Conservation (phyloP, 1,139 yeast species). For the Candida anutae region DNA sequence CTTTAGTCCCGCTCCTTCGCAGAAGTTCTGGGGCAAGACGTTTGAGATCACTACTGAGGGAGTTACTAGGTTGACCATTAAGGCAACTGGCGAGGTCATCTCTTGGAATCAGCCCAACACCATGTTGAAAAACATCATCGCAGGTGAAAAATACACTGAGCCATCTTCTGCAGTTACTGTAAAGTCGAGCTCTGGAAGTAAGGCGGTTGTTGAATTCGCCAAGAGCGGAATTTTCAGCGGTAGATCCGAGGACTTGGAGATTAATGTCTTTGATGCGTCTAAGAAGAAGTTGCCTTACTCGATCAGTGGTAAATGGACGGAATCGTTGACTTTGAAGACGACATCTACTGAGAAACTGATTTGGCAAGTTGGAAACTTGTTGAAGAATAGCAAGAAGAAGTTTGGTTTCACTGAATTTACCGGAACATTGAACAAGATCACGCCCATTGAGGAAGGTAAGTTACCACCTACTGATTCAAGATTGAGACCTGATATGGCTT, state of each 20-base stretch:
- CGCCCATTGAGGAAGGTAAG: slow-evolving; percentile 53
- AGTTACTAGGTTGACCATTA: slow-evolving; percentile 45
- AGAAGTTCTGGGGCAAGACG: slow-evolving; percentile 93
- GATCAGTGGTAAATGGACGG: slow-evolving; percentile 75
- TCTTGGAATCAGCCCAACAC: slow-evolving; percentile 82
- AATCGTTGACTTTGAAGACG: slow-evolving; percentile 40
- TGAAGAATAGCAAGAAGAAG: slow-evolving; percentile 51
- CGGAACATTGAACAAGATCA: slow-evolving; percentile 72
- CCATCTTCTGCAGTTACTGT: slow-evolving; percentile 69
- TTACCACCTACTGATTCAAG: slow-evolving; percentile 88
- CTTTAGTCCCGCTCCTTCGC: slow-evolving; percentile 72
- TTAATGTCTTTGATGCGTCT: slow-evolving; percentile 39
- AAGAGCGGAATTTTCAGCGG: slow-evolving; percentile 75
- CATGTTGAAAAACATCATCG: slow-evolving; percentile 75
- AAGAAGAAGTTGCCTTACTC: slow-evolving; percentile 32
- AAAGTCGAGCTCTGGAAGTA: slow-evolving; percentile 58
- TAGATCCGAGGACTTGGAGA: slow-evolving; percentile 69
- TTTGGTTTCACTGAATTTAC: slow-evolving; percentile 85
- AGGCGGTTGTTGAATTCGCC: slow-evolving; percentile 68
- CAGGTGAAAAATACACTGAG: slow-evolving; percentile 94
- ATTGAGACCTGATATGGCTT: slow-evolving; percentile 73
- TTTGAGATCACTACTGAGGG: slow-evolving; percentile 80
- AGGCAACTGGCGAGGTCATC: slow-evolving; percentile 59
- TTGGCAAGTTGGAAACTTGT: slow-evolving; percentile 63
- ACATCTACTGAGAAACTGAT: slow-evolving; percentile 37